Evolutionary conservation across 2,329 filamentous ascomycete genomes (phyloP).

Genomic region (Alternaria incomplexa): DNA sequence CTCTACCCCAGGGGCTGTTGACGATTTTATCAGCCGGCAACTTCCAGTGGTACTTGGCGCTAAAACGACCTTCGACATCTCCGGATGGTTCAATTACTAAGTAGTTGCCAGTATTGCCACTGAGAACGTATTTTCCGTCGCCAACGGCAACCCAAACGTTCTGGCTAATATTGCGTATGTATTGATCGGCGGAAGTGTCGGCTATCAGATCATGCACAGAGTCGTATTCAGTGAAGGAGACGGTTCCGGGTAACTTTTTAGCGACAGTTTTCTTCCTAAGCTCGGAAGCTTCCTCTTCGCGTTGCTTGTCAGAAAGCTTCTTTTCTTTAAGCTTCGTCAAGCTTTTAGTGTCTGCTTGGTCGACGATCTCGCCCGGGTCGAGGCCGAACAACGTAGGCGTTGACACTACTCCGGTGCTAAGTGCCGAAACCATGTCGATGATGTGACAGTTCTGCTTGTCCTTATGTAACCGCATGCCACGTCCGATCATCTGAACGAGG

Average conservation of each 20-base stretch:
- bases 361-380: conserved; percentile 78
- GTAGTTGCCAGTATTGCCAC: conserved; percentile 66
- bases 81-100: conserved; percentile 58
- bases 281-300: conserved; percentile 71
- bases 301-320: conserved; percentile 52
- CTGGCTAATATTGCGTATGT: conserved; percentile 77
- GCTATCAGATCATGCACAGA: conserved; percentile 89
- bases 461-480: conserved; percentile 82
- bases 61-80: conserved; percentile 46
- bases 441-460: conserved; percentile 90
- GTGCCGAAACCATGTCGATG: conserved; percentile 91
- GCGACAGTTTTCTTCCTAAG: conserved; percentile 51
- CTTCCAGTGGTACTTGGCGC: conserved; percentile 52
- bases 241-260: conserved; percentile 50
- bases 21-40: conserved; percentile 43
- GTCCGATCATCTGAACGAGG: conserved; percentile 95
- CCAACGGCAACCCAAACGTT: conserved; percentile 83
- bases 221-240: conserved; percentile 89
- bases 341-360: conserved; percentile 67
- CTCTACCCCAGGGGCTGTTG: conserved; percentile 68
- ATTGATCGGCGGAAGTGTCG: conserved; percentile 77
- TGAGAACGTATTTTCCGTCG: conserved; percentile 73
- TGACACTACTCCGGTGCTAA: conserved; percentile 84
- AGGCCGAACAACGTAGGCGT: conserved; percentile 93
- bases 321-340: conserved; percentile 63